A percentile compares a stretch with the other conserved stretches of the same genome.
These are phyloP conservation scores for Picochlorum sp. DNA, from an alignment of 139 green algal genomes.

Conservation along the genomic window DNA sequence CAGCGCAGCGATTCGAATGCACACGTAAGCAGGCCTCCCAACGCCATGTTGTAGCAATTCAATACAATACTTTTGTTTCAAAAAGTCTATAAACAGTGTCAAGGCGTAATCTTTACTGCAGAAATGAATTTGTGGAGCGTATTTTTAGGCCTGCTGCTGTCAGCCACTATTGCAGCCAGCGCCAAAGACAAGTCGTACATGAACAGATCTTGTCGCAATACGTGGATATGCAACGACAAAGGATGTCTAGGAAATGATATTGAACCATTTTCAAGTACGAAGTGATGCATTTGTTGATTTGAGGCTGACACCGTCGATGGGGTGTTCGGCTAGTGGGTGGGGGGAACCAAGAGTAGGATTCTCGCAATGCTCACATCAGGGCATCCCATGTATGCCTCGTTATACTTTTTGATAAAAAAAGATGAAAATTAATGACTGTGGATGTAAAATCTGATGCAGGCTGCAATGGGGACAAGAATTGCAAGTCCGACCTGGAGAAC, in stretches of 20 bases:
- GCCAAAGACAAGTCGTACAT: not conserved
- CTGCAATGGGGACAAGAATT: not conserved
- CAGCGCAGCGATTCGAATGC: no score
- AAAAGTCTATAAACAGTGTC: no score
- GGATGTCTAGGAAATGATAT: not conserved
- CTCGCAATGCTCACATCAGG: not conserved
- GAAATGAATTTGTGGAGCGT: no score
- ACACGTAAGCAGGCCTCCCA: no score
- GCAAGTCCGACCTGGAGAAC: not conserved
- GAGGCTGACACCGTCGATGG: not conserved
- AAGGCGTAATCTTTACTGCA: no score
- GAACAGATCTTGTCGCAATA: not conserved
- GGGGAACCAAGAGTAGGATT: not conserved
- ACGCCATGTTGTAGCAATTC: no score
- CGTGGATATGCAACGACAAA: not conserved
- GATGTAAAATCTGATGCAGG: not conserved
- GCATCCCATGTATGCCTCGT: not conserved
- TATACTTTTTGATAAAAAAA: not conserved
- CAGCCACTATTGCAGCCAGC: not conserved
- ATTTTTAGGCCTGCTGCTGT: not conserved
- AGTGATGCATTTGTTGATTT: not conserved
- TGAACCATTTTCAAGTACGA: not conserved
- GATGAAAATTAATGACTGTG: no score
- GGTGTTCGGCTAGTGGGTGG: not conserved
- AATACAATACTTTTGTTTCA: no score